phyloP scores from a whole-genome alignment of 768 basidiomycete species.

The Cystobasidium ongulense region DNA sequence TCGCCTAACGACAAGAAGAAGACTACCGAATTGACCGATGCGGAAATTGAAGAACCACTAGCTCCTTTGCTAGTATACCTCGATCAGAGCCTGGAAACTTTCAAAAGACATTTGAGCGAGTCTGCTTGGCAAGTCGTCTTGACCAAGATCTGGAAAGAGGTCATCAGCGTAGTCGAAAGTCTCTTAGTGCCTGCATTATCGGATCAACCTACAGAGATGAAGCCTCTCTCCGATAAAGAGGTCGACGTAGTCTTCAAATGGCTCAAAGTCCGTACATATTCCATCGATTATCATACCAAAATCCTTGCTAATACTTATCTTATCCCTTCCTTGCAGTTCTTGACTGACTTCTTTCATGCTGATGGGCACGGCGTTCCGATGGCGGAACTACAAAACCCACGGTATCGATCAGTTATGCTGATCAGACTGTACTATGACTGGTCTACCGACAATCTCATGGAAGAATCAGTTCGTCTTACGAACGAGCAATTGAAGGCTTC shows the following conservation, averaged over 20 bases:
- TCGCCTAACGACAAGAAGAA: slow-evolving; percentile 36
- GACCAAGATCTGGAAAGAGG: slow-evolving; percentile 91
- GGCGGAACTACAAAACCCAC: slow-evolving; percentile 77
- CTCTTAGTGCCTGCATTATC: slow-evolving; percentile 84
- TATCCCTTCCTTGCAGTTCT: slow-evolving; percentile 54
- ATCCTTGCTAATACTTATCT: neutral
- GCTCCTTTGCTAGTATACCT: slow-evolving; percentile 89
- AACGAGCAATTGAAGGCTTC: slow-evolving; percentile 61
- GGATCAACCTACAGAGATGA: slow-evolving; percentile 77
- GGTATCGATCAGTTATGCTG: slow-evolving; percentile 42
- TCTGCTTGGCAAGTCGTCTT: slow-evolving; percentile 65
- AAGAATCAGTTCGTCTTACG: slow-evolving; percentile 93
- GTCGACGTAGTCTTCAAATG: slow-evolving; percentile 98
- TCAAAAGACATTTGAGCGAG: slow-evolving; percentile 78
- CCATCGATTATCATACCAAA: neutral
- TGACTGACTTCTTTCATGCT: slow-evolving; percentile 90
- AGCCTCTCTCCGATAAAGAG: slow-evolving; percentile 85
- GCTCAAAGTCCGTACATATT: slow-evolving; percentile 77
- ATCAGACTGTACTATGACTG: slow-evolving; percentile 86
- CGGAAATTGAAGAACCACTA: slow-evolving; percentile 90
- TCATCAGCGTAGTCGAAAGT: slow-evolving; percentile 72
- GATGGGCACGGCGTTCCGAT: slow-evolving; percentile 82
- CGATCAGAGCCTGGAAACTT: slow-evolving; percentile 79
- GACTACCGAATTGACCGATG: slow-evolving; percentile 61
- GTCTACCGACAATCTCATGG: slow-evolving; percentile 57